These are phyloP conservation scores for Lecanicillium sp. DNA, from an alignment of 2,329 filamentous ascomycete species.

Conservation along the genomic window DNA sequence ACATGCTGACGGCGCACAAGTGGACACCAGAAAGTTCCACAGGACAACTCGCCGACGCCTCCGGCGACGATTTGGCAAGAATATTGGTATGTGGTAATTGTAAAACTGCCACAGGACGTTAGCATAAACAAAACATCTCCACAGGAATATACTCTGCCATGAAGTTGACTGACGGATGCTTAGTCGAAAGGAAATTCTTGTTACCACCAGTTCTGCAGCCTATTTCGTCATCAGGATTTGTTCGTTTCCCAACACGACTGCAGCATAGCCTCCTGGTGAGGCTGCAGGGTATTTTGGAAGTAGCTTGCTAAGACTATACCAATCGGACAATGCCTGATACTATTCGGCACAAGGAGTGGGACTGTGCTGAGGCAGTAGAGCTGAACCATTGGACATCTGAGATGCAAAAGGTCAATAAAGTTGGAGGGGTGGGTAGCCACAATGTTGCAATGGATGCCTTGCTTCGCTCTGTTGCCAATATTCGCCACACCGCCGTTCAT, in stretches of 20 bases:
- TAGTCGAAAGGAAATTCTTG: too few relatives aligned
- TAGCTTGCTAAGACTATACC: slow-evolving; percentile 4
- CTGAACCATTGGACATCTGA: slow-evolving; percentile 5
- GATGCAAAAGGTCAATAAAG: slow-evolving; percentile 1
- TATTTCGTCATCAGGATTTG: neutral
- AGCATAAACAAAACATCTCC: too few relatives aligned
- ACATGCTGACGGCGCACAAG: too few relatives aligned
- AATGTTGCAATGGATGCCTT: neutral
- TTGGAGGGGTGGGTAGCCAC: neutral
- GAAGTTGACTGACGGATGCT: too few relatives aligned
- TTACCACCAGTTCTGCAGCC: neutral
- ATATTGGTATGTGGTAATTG: neutral
- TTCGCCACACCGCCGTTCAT: slow-evolving; percentile 9
- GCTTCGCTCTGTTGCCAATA: slow-evolving; percentile 5
- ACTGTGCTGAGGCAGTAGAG: slow-evolving; percentile 8
- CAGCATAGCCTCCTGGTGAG: slow-evolving; percentile 2
- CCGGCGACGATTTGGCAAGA: neutral
- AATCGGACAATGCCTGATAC: slow-evolving; percentile 2
- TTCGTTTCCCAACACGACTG: neutral
- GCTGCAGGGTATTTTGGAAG: slow-evolving; percentile 5
- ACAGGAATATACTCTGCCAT: too few relatives aligned
- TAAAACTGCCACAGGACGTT: too few relatives aligned
- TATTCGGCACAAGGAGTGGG: slow-evolving; percentile 1
- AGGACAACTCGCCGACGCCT: too few relatives aligned
- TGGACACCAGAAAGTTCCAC: too few relatives aligned